Conservation (phyloP, 148 eudicot species). For the Vaccinium myrtillus region DNA sequence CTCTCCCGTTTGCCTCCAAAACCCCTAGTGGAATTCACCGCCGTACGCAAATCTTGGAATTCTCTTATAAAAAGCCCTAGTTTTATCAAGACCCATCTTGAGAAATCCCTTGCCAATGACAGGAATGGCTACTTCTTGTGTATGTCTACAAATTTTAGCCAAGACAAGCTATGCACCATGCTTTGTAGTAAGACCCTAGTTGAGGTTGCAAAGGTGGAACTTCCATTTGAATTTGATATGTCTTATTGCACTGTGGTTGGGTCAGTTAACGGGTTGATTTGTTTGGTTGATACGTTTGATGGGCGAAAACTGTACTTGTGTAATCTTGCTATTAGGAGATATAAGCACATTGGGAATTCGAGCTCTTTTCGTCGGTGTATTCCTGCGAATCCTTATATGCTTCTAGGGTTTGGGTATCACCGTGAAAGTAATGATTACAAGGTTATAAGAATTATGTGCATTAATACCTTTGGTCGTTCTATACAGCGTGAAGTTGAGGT, state of each 20-base stretch:
- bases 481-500: conserved; percentile 19
- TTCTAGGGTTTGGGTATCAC: conserved; percentile 14
- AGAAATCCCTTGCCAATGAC: neutral
- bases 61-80: conserved; percentile 17
- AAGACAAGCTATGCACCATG: neutral
- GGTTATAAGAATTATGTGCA: conserved; percentile 14
- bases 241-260: neutral
- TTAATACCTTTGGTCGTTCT: neutral
- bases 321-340: conserved; percentile 9
- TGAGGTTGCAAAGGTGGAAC: neutral
- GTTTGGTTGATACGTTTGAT: neutral
- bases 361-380: neutral
- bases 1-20: conserved; percentile 14
- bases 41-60: conserved; percentile 24
- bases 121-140: conserved; percentile 11
- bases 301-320: conserved; percentile 9
- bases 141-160: neutral
- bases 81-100: conserved; percentile 22
- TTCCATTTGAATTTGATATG: neutral
- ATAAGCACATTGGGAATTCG: neutral
- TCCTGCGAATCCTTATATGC: neutral
- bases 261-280: neutral
- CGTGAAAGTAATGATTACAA: conserved; percentile 10
- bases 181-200: neutral
- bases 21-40: conserved; percentile 14